Evolutionary conservation across 768 basidiomycete species (phyloP), one percentile per base, ranked within the genome.

Genomic region (Mrakia blollopis): DNA sequence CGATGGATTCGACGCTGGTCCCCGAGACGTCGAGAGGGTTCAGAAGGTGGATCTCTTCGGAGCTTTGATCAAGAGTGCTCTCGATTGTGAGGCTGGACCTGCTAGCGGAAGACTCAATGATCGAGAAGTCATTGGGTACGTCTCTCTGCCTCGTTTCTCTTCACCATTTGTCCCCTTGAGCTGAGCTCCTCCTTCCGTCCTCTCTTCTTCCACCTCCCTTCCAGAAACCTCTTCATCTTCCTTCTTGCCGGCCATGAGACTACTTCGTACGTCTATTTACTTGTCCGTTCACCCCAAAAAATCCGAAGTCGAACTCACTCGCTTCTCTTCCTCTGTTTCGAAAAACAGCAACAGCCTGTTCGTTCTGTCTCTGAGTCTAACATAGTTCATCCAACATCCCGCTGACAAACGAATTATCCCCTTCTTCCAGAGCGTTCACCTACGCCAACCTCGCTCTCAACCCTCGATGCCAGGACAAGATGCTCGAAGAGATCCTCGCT

Each of bases 171-270:
- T 35, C 28, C 16, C 32, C 21, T 35, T n/a, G 61, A 41, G 6
- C 6, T 6, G 11, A 11, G 6, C 39, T 41, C 39, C 39, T 41
- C 6, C 39, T 41, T 5, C 5, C n/a, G 8, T 62, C 32, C 6
- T 16, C 62, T 63, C 62, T 35, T 23, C 21, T 1, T 23, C 32
- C 3, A 13, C 39, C n/a, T 23, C 21, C 30, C 16, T 39, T 25
- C 4, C 54, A 57, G 81, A 16, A 85, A 86, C 75, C 80, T 84
- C 35, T 86, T 84, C 81, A 82, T 86, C 16, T 84, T 85, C 76
- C 82, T 90, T 32, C 86, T 89, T 57, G 88, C 89, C 62, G 89
- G 89, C 18, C 88, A 89, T 80, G 89, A 88, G 82, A 88, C 87
- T 3, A 87, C 87, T 0, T 87, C 88, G 0, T 74, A 32, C 35